phyloP scores from a whole-genome alignment of 352 stramenopile genomes.

The Pythium periplocum region DNA sequence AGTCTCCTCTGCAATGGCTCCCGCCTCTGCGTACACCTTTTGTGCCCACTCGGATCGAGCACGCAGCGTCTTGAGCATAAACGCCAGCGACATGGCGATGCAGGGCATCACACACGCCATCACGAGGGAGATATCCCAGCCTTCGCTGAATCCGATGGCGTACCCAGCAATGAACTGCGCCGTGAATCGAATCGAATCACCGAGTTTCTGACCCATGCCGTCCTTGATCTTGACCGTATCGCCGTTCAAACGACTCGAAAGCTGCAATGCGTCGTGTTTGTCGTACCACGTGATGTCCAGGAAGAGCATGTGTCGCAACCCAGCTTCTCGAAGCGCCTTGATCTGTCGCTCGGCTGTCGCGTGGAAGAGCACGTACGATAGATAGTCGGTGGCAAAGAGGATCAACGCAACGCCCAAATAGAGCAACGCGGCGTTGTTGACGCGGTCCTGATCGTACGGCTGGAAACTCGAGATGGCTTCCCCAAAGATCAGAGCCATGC shows the following conservation, averaged over 20 bases:
- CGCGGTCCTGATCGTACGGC: slow-evolving; percentile 16
- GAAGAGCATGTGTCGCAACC: slow-evolving; percentile 15
- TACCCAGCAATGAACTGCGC: neutral
- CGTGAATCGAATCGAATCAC: neutral
- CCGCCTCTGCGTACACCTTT: no score
- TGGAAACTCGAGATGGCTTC: slow-evolving; percentile 27
- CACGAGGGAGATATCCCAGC: slow-evolving; percentile 9
- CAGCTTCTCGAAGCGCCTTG: slow-evolving; percentile 15
- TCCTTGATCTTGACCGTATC: slow-evolving; percentile 27
- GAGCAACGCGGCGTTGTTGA: slow-evolving; percentile 12
- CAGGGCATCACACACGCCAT: no score
- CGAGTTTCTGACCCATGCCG: slow-evolving; percentile 63
- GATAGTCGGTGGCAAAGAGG: slow-evolving; percentile 25
- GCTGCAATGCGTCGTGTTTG: slow-evolving; percentile 13
- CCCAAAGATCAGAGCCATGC: slow-evolving; percentile 35
- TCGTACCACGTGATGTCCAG: slow-evolving; percentile 24
- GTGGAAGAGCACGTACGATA: slow-evolving; percentile 22
- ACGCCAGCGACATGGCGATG: no score
- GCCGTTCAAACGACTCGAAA: slow-evolving; percentile 17
- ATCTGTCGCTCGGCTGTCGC: slow-evolving; percentile 24
- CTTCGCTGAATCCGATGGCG: slow-evolving; percentile 2
- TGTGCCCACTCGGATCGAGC: no score
- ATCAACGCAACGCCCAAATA: slow-evolving; percentile 17
- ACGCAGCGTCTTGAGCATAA: no score
- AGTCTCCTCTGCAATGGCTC: no score